These are phyloP conservation scores for Truncatella angustata DNA, from an alignment of 2,329 filamentous ascomycete species.

Conservation along the genomic window DNA sequence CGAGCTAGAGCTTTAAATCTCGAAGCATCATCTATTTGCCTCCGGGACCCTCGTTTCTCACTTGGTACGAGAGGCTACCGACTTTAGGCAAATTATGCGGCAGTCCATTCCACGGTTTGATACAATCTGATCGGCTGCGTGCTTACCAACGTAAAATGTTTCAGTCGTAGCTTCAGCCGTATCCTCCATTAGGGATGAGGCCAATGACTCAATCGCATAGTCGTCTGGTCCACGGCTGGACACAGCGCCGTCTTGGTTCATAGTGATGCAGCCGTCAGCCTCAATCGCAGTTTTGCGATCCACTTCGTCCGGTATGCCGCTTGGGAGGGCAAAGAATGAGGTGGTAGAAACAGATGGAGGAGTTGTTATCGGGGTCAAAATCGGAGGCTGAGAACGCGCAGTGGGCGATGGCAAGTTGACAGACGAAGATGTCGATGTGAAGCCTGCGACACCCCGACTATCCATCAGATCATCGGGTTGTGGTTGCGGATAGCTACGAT, in stretches of 20 bases:
- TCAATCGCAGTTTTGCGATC: background rate
- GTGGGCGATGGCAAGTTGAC: slow-evolving; percentile 6
- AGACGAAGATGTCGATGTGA: slow-evolving; percentile 11
- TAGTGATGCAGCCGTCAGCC: background rate
- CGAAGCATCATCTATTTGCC: background rate
- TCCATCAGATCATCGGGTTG: background rate
- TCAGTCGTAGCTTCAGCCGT: slow-evolving; percentile 11
- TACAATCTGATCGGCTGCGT: background rate
- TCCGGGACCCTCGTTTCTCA: background rate
- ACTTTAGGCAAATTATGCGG: background rate
- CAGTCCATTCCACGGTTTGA: background rate
- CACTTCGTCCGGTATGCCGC: background rate
- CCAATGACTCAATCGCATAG: slow-evolving; percentile 14
- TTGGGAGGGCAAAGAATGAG: slow-evolving; percentile 3
- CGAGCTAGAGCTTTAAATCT: background rate
- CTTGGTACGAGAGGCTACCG: background rate
- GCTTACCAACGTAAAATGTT: slow-evolving; percentile 14
- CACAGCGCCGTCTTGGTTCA: background rate
- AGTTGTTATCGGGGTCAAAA: slow-evolving; percentile 5
- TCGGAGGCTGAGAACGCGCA: slow-evolving; percentile 7
- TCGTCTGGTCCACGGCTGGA: slow-evolving; percentile 11
- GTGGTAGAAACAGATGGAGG: slow-evolving; percentile 4
- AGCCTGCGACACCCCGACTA: background rate
- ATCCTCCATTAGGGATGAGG: slow-evolving; percentile 14
- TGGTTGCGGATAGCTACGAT: background rate